phyloP scores from a whole-genome alignment of 345 rosid genomes.

The Camelina neglecta region DNA sequence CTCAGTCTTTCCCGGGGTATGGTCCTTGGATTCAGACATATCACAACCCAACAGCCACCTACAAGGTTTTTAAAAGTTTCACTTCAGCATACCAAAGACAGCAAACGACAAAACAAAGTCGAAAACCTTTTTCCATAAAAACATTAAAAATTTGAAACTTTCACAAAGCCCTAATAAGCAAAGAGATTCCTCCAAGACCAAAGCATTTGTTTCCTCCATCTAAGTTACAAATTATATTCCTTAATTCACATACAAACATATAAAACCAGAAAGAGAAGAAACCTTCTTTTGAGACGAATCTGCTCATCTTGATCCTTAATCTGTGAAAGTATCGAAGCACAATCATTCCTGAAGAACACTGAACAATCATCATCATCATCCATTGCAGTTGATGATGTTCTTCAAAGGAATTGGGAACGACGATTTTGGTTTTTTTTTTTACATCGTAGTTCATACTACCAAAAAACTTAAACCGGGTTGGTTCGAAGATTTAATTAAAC shows the following conservation, averaged over 20 bases:
- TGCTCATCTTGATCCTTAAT: slow-evolving; percentile 56
- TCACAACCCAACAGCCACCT: slow-evolving; percentile 83
- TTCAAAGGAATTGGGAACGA: background rate
- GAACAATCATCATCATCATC: slow-evolving; percentile 24
- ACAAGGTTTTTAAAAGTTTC: slow-evolving; percentile 13
- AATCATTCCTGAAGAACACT: slow-evolving; percentile 45
- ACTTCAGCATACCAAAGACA: background rate
- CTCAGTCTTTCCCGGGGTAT: slow-evolving; percentile 50
- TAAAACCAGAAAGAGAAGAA: background rate
- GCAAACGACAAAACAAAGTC: slow-evolving; percentile 7
- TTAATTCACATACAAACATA: background rate
- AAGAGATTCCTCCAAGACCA: background rate
- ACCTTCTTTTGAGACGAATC: slow-evolving; percentile 71
- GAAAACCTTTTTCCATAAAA: background rate
- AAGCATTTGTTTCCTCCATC: background rate
- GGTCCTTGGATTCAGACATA: slow-evolving; percentile 43
- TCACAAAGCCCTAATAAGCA: background rate
- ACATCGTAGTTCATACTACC: background rate
- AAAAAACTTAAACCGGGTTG: background rate
- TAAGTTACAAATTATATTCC: background rate
- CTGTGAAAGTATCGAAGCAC: slow-evolving; percentile 49
- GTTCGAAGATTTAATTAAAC: background rate
- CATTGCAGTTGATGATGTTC: slow-evolving; percentile 26
- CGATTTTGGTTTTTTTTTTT: background rate
- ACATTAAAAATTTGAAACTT: background rate